Base-by-base conservation (phyloP, 108 stramenopile species). In the Nitzschia putrida region DNA sequence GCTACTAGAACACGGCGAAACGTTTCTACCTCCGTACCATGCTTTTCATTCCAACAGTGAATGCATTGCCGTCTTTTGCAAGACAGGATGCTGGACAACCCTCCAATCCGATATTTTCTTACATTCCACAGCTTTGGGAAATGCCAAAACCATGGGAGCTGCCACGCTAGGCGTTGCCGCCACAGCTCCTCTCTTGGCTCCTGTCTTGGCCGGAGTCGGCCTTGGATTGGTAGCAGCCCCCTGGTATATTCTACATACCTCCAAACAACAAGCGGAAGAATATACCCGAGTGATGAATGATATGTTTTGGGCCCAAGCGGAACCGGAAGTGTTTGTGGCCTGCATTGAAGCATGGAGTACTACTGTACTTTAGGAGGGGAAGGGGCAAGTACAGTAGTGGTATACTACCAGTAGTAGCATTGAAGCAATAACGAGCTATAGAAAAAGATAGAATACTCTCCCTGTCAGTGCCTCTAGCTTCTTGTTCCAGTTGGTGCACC, bases 21-120 rank as follows among this genome's bases (percentile, higher is more conserved):
- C 25, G 0, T 23, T 64, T 16, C 45, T 79, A 8, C 78, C 78
- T 21, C 72, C 72, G 6, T 79, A 79, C 53, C 73, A 79, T 64
- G 60, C 66, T 21, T 73, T 79, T 59, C 47, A 68, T 57, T 69
- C 73, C 40, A 79, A 79, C 45, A 59, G 56, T 10, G 78, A 79
- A 74, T 79, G 78, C 50, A 82, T 92, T 39, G 91, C 91, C 8
- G 88, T 92, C 13, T 92, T 84, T 82, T 81, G 83, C 72, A 83
- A 83, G 51, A 87, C 86, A 3, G 83, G 83, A 8, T 66, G 52
- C 18, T 87, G 82, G 80, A 41, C 57, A 26, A 83, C 80, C 21
- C n/a, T 83, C 37, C 86, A 87, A 64, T 76, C 85, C 0, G 64
- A 71, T 22, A 66, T 77, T 21, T 83, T 79, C 54, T 60, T 85